Base-by-base conservation (phyloP, 352 stramenopile species). In the Phytopythium ostracodes region DNA sequence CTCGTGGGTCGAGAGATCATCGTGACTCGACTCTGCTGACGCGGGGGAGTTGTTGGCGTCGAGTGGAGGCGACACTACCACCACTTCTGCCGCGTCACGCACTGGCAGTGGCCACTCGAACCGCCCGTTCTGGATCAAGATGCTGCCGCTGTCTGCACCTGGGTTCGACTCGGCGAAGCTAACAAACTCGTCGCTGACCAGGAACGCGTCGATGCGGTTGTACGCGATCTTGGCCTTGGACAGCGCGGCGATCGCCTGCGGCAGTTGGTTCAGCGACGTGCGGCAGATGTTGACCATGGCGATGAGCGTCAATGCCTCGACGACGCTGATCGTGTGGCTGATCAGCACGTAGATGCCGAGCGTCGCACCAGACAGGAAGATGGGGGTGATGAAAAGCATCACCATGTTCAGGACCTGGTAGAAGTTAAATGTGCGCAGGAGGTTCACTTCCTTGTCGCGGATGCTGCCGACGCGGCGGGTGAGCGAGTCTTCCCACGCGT, bases 401-500 rank as follows among this genome's bases (percentile, higher is more conserved):
- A 77, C 66, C 4, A 68, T 78, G 53, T 81, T 84, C 43, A 76
- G 25, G 0, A 80, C 68, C 29, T 73, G 70, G n/a, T 76, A 62
- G 14, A 60, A 62, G 43, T 85, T 61, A 51, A 77, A 81, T 11
- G 60, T 63, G 24, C 75, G 68, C 15, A 80, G 38, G n/a, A 80
- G 57, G 43, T 46, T 38, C 42, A 87, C 67, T 56, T 89, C 80
- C 27, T 63, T 63, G 4, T 67, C 64, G 14, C 80, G 76, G 31
- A 89, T 69, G 44, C 67, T 67, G n/a, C 60, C 63, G 14, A 89
- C 64, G 15, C 71, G 73, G 9, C 64, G 62, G 1, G 55, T 51
- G 4, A 87, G 58, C 0, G 76, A 75, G 1, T 72, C 60, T 54
- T 87, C 77, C 88, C 88, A 98, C 14, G 79, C 86, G 59, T 96